Evolutionary conservation across 2,329 filamentous ascomycete genomes (phyloP).

Genomic region (Trichocomaceae sp.): DNA sequence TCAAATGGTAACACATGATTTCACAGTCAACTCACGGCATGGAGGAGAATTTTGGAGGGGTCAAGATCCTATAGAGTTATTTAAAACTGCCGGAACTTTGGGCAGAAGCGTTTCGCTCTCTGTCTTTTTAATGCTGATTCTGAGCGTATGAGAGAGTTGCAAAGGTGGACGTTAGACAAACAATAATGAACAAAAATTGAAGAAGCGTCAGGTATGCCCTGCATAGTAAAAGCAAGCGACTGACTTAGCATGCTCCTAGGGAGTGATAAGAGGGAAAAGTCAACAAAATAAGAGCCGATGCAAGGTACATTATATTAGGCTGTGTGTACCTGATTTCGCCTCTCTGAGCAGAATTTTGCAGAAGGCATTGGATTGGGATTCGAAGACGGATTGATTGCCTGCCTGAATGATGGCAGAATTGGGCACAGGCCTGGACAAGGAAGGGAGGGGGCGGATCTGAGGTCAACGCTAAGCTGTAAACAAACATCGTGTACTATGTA

Average conservation of each 20-base stretch:
- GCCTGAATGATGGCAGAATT: constrained; percentile 9
- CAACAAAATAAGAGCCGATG: constrained; percentile 1
- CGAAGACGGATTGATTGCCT: constrained; percentile 1
- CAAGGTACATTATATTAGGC: constrained; percentile 12
- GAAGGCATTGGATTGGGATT: constrained; percentile 4
- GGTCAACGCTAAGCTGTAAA: too few relatives aligned
- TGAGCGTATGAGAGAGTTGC: not conserved
- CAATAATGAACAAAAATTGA: constrained; percentile 3
- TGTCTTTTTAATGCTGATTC: not conserved
- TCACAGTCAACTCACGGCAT: constrained; percentile 13
- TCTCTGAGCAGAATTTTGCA: not conserved
- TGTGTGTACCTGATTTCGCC: constrained; percentile 7
- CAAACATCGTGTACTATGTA: not conserved
- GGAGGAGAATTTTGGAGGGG: constrained; percentile 1
- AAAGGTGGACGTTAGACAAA: not conserved
- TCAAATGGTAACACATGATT: constrained; percentile 5
- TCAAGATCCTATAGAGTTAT: not conserved
- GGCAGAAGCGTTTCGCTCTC: not conserved
- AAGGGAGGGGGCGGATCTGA: constrained; percentile 8
- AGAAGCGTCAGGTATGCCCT: not conserved
- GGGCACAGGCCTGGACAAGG: not conserved
- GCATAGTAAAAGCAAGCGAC: not conserved
- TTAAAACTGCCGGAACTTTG: not conserved
- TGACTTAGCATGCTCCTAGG: not conserved
- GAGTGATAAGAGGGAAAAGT: not conserved